Conservation (phyloP, 2,329 filamentous ascomycete genomes). For the Fusarium citri region DNA sequence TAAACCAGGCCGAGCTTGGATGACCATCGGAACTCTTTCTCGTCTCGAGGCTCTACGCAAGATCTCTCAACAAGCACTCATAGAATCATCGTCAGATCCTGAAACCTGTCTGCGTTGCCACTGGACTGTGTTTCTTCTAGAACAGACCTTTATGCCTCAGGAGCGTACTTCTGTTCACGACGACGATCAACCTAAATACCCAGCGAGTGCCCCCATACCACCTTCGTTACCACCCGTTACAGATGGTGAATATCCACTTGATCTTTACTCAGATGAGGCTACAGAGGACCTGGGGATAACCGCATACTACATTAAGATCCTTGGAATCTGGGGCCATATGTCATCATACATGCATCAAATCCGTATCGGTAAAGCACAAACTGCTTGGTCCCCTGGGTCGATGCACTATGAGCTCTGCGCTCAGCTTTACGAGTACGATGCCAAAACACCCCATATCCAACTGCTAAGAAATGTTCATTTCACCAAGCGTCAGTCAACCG, state of each 20-base stretch:
- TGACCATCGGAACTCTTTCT: conserved; percentile 19
- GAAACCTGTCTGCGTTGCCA: neutral
- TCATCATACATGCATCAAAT: conserved; percentile 16
- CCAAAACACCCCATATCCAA: neutral
- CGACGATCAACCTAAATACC: neutral
- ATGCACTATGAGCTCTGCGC: conserved; percentile 9
- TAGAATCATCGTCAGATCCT: neutral
- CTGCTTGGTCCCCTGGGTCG: conserved; percentile 5
- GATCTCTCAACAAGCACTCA: neutral
- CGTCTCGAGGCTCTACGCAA: conserved; percentile 2
- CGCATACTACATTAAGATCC: neutral
- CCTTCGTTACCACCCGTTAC: neutral
- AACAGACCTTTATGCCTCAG: conserved; percentile 19
- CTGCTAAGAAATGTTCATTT: conserved; percentile 1
- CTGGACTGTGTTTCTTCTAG: conserved; percentile 10
- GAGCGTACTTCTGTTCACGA: neutral
- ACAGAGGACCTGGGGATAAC: conserved; percentile 9
- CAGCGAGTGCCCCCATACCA: neutral
- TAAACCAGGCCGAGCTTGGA: conserved; percentile 13
- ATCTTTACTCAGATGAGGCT: conserved; percentile 14
- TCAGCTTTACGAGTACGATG: conserved; percentile 9
- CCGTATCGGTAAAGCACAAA: neutral
- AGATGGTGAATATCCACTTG: conserved; percentile 1
- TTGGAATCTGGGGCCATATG: conserved; percentile 10
- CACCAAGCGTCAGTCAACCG: neutral